Percentiles rank a stretch among this genome's conserved stretches.
Evolutionary conservation across 495 filamentous ascomycete genomes (phyloP).

Genomic region (Usnea hakonensis): DNA sequence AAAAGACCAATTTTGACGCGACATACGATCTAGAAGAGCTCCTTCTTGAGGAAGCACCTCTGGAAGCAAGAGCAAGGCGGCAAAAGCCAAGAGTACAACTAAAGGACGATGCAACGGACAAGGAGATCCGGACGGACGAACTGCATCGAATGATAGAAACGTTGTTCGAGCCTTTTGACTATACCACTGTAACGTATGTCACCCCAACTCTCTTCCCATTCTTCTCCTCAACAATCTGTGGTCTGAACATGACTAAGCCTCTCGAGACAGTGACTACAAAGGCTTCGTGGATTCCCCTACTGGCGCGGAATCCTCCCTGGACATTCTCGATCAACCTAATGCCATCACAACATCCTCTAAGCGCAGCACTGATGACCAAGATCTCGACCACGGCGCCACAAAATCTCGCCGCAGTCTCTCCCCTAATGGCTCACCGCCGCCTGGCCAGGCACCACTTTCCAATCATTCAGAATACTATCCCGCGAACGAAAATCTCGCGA

Average conservation of each 20-base stretch:
- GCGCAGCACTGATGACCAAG: constrained; percentile 21
- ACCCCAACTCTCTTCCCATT: constrained; percentile 42
- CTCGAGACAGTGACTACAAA: constrained; percentile 22
- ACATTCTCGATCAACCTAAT: constrained; percentile 19
- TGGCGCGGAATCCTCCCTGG: constrained; percentile 12
- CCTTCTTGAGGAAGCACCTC: constrained; percentile 85
- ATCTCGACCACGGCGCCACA: constrained; percentile 6
- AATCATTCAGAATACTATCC: constrained; percentile 23
- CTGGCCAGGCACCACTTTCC: constrained; percentile 13
- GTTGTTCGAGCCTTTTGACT: constrained; percentile 93
- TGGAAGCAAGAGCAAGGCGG: constrained; percentile 84
- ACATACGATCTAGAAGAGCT: constrained; percentile 97
- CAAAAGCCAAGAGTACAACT: constrained; percentile 89
- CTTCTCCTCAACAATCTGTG: background rate
- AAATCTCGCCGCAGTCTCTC: constrained; percentile 14
- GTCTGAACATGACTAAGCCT: background rate
- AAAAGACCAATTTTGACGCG: constrained; percentile 98
- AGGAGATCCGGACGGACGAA: constrained; percentile 91
- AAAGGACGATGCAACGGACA: constrained; percentile 89
- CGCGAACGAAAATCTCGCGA: constrained; percentile 12
- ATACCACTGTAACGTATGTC: constrained; percentile 65
- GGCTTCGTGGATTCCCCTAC: constrained; percentile 18
- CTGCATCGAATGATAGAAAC: constrained; percentile 91
- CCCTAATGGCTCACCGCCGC: constrained; percentile 17
- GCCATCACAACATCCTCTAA: constrained; percentile 20